A percentile compares a stretch with the other conserved stretches of the same genome.
Evolutionary conservation across 306 rosid species (phyloP).

Genomic region (Rosa persica): DNA sequence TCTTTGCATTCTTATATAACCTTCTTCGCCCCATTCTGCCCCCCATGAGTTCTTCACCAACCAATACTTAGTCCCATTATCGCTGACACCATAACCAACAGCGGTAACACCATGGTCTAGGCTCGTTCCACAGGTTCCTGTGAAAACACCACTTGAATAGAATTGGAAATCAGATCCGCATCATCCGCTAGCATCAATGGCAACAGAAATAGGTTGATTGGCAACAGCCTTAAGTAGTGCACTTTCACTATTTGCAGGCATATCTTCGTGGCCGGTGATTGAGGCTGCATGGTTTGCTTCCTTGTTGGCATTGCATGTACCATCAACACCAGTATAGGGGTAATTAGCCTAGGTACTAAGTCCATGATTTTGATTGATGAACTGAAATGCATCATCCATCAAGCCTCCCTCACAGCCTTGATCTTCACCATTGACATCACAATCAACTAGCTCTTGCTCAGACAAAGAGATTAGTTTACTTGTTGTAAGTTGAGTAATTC

Average conservation of each 20-base stretch:
- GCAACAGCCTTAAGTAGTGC: not conserved
- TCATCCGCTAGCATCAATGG: constrained; percentile 1
- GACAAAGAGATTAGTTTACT: not conserved
- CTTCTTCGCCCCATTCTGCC: not conserved
- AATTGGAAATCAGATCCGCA: not conserved
- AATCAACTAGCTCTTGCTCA: not conserved
- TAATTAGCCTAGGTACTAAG: not conserved
- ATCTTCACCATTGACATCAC: not conserved
- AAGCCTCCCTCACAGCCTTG: not conserved
- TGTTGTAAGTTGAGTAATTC: not conserved
- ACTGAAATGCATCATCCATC: not conserved
- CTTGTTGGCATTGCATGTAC: not conserved
- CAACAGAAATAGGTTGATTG: not conserved
- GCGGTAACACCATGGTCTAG: not conserved
- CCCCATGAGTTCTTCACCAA: constrained; percentile 1
- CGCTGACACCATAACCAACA: not conserved
- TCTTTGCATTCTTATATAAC: constrained; percentile 4
- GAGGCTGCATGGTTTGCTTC: not conserved
- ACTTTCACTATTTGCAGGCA: constrained; percentile 3
- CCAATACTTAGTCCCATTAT: not conserved
- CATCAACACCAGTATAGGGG: not conserved
- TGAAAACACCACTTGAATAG: not conserved
- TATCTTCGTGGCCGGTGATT: not conserved
- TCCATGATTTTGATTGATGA: not conserved
- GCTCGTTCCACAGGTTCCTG: not conserved